Evolutionary conservation across 73 alveolate genomes (phyloP).

Genomic region (Uronychia binucleata): DNA sequence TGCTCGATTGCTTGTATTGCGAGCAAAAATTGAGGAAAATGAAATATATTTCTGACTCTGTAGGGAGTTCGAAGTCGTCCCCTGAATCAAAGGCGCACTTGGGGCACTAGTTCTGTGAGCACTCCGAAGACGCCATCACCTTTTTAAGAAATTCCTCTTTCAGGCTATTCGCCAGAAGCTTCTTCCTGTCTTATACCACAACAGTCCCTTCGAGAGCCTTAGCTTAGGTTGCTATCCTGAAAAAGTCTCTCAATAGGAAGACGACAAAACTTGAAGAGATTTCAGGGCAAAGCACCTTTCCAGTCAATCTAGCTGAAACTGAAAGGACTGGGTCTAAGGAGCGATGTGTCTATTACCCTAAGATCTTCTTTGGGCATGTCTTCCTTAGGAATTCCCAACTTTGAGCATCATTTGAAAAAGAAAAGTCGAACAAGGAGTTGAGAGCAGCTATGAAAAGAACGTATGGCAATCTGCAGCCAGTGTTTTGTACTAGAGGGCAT

Average conservation of each 20-base stretch:
- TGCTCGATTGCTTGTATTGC: not conserved
- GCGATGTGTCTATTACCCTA: not conserved
- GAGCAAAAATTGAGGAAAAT: not conserved
- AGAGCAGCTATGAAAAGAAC: not conserved
- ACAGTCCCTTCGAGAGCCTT: not conserved
- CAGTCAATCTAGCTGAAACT: not conserved
- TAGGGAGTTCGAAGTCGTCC: not conserved
- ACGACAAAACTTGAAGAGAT: not conserved
- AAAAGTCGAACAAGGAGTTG: not conserved
- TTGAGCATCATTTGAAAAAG: not conserved
- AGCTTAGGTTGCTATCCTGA: not conserved
- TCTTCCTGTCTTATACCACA: not conserved
- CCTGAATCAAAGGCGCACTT: not conserved
- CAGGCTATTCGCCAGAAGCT: not conserved
- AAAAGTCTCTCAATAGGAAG: not conserved
- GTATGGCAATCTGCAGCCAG: not conserved
- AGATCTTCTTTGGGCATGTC: not conserved
- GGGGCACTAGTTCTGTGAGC: not conserved
- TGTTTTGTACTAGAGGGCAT: not conserved
- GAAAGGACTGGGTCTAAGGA: not conserved
- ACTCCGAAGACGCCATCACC: not conserved
- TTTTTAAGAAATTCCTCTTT: not conserved
- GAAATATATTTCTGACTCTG: not conserved
- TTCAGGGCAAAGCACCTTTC: not conserved
- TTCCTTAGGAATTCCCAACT: not conserved